Evolutionary conservation across 306 rosid species (phyloP).

Genomic region (Neltuma alba): DNA sequence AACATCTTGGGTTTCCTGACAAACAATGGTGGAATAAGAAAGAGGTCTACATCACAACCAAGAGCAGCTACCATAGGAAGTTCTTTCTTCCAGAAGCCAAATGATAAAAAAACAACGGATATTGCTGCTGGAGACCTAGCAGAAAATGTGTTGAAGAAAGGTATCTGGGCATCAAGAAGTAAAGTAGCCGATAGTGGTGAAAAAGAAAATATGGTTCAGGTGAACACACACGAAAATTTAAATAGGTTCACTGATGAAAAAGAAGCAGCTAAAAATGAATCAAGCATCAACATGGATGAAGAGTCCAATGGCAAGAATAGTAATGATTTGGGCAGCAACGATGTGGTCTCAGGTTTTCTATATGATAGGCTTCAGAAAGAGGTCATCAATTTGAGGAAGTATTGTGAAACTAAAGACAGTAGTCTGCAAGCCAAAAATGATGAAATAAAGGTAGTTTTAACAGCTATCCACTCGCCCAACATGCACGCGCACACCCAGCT

Average conservation of each 20-base stretch:
- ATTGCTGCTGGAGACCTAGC: constrained; percentile 47
- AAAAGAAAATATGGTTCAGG: constrained; percentile 59
- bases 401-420: constrained; percentile 64
- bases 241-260: constrained; percentile 30
- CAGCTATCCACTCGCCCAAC: too few relatives aligned
- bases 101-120: constrained; percentile 43
- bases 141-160: constrained; percentile 60
- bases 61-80: constrained; percentile 54
- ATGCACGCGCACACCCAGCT: too few relatives aligned
- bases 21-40: constrained; percentile 61
- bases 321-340: constrained; percentile 47
- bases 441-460: constrained; percentile 73
- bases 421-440: constrained; percentile 66
- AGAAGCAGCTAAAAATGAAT: constrained; percentile 38
- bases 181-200: constrained; percentile 70
- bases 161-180: constrained; percentile 76
- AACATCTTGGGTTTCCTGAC: constrained; percentile 74
- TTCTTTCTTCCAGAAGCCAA: constrained; percentile 53
- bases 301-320: constrained; percentile 38
- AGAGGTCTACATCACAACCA: constrained; percentile 81
- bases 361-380: constrained; percentile 90
- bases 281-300: constrained; percentile 32
- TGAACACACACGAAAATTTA: constrained; percentile 29
- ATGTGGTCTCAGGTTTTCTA: constrained; percentile 83
- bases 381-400: constrained; percentile 70